Percentiles rank a stretch among this genome's conserved stretches.
These are phyloP conservation scores for Sporobolomyces phaffii DNA, from an alignment of 768 basidiomycete species.

Conservation along the genomic window DNA sequence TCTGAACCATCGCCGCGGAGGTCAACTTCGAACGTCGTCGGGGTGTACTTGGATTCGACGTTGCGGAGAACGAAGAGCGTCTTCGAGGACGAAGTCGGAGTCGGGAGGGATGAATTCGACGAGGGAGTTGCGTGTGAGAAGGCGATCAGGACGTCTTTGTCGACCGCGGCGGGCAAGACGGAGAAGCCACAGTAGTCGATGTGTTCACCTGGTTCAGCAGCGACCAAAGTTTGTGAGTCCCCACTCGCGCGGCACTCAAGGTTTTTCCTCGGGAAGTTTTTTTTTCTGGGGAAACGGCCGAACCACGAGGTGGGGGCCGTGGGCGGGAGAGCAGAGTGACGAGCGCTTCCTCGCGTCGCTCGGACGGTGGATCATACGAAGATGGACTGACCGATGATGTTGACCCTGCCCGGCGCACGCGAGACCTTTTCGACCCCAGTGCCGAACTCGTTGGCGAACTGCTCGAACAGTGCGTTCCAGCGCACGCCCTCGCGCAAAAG, in stretches of 20 bases:
- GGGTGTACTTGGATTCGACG: constrained; percentile 34
- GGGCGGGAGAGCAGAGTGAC: not conserved
- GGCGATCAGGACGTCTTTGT: constrained; percentile 41
- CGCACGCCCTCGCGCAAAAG: constrained; percentile 26
- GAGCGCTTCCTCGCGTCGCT: not conserved
- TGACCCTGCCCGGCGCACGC: constrained; percentile 35
- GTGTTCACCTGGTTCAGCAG: constrained; percentile 26
- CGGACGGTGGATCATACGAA: not conserved
- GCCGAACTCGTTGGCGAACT: constrained; percentile 30
- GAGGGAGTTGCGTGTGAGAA: constrained; percentile 18
- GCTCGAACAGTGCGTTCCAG: constrained; percentile 24
- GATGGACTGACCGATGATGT: constrained; percentile 29
- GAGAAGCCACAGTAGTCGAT: constrained; percentile 40
- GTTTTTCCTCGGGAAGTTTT: too few species aligned
- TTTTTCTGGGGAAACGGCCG: not conserved
- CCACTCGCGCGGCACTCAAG: too few species aligned
- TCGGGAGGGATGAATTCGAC: not conserved
- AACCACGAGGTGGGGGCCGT: not conserved
- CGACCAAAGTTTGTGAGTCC: too few species aligned
- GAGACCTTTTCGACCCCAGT: not conserved
- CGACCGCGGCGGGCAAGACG: constrained; percentile 43
- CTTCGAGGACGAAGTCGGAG: constrained; percentile 1
- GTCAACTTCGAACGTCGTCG: constrained; percentile 35
- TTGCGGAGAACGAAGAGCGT: constrained; percentile 38
- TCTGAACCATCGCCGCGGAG: constrained; percentile 14